Conservation (phyloP, 1,284 basidiomycete genomes). For the Trametes hirsuta region DNA sequence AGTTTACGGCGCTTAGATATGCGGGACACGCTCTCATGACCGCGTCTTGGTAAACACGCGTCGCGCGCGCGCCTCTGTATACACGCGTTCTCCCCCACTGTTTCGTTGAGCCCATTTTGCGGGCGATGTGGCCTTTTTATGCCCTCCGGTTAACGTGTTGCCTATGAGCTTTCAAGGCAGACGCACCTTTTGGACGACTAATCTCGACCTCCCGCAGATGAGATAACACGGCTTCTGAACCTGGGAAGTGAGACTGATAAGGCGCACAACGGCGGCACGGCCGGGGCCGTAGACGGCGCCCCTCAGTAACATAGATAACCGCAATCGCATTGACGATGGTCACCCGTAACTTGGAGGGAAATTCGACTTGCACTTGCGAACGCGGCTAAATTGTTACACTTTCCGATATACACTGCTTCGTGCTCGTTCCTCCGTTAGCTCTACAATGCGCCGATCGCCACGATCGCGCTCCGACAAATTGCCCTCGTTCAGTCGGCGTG, state of each 20-base stretch:
- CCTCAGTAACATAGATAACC: neutral
- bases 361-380: neutral
- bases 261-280: neutral
- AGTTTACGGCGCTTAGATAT: conserved; percentile 14
- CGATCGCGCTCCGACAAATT: neutral
- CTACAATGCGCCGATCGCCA: neutral
- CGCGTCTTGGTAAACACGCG: neutral
- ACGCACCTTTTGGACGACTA: neutral
- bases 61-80: neutral
- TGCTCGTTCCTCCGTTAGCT: conserved; percentile 3
- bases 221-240: neutral
- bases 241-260: neutral
- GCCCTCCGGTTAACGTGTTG: no score
- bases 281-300: conserved; percentile 1
- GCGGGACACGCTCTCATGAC: neutral
- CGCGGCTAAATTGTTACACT: conserved; percentile 26
- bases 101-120: neutral
- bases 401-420: conserved; percentile 24
- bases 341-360: neutral
- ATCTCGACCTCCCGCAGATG: neutral
- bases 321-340: neutral
- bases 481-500: neutral
- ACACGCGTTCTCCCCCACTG: neutral
- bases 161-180: neutral
- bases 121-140: no score